Conservation (phyloP, 169 alveolate species). For the Cryptosporidium sp. region DNA sequence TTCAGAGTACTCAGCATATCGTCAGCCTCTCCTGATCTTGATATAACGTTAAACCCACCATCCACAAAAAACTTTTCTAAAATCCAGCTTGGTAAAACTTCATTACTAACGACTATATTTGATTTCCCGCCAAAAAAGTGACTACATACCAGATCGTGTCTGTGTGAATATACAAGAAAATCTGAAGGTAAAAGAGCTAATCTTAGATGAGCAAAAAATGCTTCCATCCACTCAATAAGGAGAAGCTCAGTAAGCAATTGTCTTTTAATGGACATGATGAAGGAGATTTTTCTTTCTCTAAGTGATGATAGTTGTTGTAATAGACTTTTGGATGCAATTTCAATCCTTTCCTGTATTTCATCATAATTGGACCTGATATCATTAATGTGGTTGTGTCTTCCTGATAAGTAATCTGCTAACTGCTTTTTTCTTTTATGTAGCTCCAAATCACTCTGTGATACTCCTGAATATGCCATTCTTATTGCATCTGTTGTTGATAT, state of each 20-base stretch:
- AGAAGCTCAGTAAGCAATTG: slow-evolving; percentile 85
- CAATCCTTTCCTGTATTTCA: slow-evolving; percentile 85
- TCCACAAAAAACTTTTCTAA: slow-evolving; percentile 67
- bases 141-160: slow-evolving; percentile 70
- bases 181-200: slow-evolving; percentile 68
- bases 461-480: slow-evolving; percentile 86
- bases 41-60: slow-evolving; percentile 64
- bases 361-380: slow-evolving; percentile 86
- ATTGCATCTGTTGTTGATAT: slow-evolving; percentile 89
- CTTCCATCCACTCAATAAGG: slow-evolving; percentile 90
- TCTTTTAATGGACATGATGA: slow-evolving; percentile 85
- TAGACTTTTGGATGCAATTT: slow-evolving; percentile 82
- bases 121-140: slow-evolving; percentile 69
- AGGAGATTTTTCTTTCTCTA: slow-evolving; percentile 82
- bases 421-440: slow-evolving; percentile 81
- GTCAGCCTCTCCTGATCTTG: slow-evolving; percentile 42
- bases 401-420: slow-evolving; percentile 80
- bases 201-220: slow-evolving; percentile 72
- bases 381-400: slow-evolving; percentile 84
- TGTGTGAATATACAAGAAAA: slow-evolving; percentile 69
- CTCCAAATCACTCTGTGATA: slow-evolving; percentile 78
- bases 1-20: slow-evolving; percentile 9
- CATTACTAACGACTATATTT: slow-evolving; percentile 44
- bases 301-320: slow-evolving; percentile 82
- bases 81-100: slow-evolving; percentile 66